Percentiles rank a stretch among this genome's conserved stretches.
Evolutionary conservation across 2,329 filamentous ascomycete genomes (phyloP).

Genomic region (Colletotrichum gigasporum): DNA sequence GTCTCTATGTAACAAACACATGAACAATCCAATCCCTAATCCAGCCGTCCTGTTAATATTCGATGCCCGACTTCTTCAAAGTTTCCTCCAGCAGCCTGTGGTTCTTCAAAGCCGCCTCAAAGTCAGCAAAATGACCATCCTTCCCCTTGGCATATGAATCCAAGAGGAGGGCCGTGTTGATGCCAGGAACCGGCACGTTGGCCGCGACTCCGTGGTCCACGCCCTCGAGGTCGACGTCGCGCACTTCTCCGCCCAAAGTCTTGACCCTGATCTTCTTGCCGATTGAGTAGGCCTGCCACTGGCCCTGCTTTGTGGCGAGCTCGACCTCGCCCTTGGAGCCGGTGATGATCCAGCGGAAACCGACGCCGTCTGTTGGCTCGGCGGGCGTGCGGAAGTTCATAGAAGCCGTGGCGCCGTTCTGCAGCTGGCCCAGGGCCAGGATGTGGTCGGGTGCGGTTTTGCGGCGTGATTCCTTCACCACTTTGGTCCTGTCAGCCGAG

Average conservation of each 20-base stretch:
- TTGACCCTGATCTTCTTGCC: constrained; percentile 33
- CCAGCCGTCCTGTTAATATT: background rate
- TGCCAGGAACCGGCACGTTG: constrained; percentile 19
- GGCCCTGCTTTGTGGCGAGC: constrained; percentile 23
- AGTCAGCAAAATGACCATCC: constrained; percentile 28
- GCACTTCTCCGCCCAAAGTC: constrained; percentile 20
- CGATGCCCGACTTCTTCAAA: constrained; percentile 19
- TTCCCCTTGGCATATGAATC: constrained; percentile 35
- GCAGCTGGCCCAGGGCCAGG: constrained; percentile 43
- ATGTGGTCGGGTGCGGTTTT: constrained; percentile 46
- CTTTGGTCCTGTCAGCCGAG: constrained; percentile 30
- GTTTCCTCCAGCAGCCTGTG: constrained; percentile 36
- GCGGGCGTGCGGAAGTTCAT: constrained; percentile 38
- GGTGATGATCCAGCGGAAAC: constrained; percentile 45
- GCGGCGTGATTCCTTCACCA: constrained; percentile 34
- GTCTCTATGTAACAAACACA: no score
- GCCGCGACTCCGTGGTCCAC: constrained; percentile 24
- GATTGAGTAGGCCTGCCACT: constrained; percentile 33
- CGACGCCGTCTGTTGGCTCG: constrained; percentile 34
- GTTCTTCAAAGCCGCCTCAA: constrained; percentile 36
- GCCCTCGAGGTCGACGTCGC: constrained; percentile 1
- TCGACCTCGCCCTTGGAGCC: constrained; percentile 48
- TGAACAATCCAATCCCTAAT: no score
- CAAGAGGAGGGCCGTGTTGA: constrained; percentile 36
- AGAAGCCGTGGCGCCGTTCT: constrained; percentile 41